Conservation (phyloP, 352 stramenopile genomes). For the Phytopythium chamaehyphon region DNA sequence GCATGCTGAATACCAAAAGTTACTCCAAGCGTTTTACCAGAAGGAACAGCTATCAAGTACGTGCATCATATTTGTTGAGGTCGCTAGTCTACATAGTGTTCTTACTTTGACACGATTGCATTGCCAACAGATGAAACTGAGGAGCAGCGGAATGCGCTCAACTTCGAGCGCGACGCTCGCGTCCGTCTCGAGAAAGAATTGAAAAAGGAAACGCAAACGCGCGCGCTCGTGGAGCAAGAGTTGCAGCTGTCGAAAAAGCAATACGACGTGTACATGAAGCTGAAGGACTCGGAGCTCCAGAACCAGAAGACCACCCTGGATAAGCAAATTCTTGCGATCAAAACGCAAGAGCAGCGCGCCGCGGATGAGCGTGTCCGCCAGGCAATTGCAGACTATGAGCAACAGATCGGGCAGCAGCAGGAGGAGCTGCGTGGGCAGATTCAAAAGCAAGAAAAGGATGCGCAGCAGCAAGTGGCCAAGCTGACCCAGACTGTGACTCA, state of each 20-base stretch:
- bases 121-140: slow-evolving; percentile 30
- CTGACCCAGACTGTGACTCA: slow-evolving; percentile 21
- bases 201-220: slow-evolving; percentile 49
- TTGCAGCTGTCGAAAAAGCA: slow-evolving; percentile 72
- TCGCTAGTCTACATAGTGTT: too few species aligned
- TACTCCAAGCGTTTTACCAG: slow-evolving; percentile 69
- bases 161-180: slow-evolving; percentile 59
- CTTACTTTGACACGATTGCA: too few species aligned
- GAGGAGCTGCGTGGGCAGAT: slow-evolving; percentile 32
- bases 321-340: slow-evolving; percentile 28
- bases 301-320: slow-evolving; percentile 40
- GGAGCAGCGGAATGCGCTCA: slow-evolving; percentile 49
- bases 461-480: slow-evolving; percentile 34
- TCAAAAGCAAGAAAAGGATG: slow-evolving; percentile 26
- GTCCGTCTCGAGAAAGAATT: slow-evolving; percentile 56
- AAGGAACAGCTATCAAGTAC: slow-evolving; percentile 53
- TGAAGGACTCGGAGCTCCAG: slow-evolving; percentile 53
- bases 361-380: slow-evolving; percentile 41
- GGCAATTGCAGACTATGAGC: slow-evolving; percentile 21
- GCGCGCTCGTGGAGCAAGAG: slow-evolving; percentile 62
- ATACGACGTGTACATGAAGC: slow-evolving; percentile 51
- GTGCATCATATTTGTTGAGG: slow-evolving; percentile 7
- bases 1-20: slow-evolving; percentile 70
- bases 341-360: slow-evolving; percentile 28
- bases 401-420: slow-evolving; percentile 20